Evolutionary conservation across 768 basidiomycete genomes (phyloP).

Genomic region (Leccinum aurantiacum): DNA sequence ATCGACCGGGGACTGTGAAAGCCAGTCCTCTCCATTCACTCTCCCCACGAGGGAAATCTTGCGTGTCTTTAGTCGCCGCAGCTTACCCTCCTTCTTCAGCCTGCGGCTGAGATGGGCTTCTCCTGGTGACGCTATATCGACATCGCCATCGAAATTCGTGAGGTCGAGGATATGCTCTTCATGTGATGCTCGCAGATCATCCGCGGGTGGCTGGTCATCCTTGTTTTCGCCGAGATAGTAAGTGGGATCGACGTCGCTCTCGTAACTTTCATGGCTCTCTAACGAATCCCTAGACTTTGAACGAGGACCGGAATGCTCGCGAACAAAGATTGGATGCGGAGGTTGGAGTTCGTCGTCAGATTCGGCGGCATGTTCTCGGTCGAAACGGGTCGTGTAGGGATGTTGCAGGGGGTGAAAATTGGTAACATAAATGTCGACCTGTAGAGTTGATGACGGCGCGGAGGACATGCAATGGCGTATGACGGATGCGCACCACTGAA

Average conservation of each 20-base stretch:
- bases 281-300: conserved; percentile 26
- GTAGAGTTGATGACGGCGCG: conserved; percentile 47
- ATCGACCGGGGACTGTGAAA: too few species aligned
- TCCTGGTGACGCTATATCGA: conserved; percentile 54
- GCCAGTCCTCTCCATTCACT: too few species aligned
- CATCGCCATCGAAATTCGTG: conserved; percentile 79
- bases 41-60: too few species aligned
- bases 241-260: conserved; percentile 41
- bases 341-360: too few species aligned
- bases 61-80: conserved; percentile 39
- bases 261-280: conserved; percentile 32
- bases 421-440: conserved; percentile 76
- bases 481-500: conserved; percentile 73
- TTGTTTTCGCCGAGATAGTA: conserved; percentile 40
- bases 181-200: conserved; percentile 38
- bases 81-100: conserved; percentile 60
- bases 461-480: conserved; percentile 62
- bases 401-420: conserved; percentile 39
- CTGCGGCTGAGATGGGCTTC: conserved; percentile 52
- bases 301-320: neutral
- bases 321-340: too few species aligned
- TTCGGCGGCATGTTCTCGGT: too few species aligned
- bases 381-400: too few species aligned
- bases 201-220: conserved; percentile 28
- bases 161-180: conserved; percentile 59